Evolutionary conservation across 140 eudicot genomes (phyloP).

Genomic region (Cichorium intybus): DNA sequence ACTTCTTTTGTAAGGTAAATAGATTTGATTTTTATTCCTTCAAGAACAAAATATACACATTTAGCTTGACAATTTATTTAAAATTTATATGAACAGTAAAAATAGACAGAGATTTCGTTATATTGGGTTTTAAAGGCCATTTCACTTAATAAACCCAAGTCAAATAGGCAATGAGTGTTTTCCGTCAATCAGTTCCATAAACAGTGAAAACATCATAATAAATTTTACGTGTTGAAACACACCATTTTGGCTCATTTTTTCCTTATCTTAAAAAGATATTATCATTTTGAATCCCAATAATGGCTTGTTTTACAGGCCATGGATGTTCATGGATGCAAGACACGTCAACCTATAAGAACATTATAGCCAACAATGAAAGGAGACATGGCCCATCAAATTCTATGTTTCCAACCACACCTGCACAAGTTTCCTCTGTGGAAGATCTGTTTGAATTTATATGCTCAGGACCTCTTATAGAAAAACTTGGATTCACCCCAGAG

Average conservation of each 20-base stretch:
- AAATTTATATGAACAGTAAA: too few species aligned
- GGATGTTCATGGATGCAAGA: conserved; percentile 75
- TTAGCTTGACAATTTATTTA: neutral
- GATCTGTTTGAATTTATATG: conserved; percentile 88
- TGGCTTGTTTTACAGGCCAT: conserved; percentile 38
- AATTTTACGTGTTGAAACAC: too few species aligned
- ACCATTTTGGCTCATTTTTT: neutral
- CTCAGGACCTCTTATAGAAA: conserved; percentile 72
- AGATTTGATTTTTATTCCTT: neutral
- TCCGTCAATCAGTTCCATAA: too few species aligned
- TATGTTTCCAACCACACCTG: conserved; percentile 42
- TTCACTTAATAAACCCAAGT: too few species aligned
- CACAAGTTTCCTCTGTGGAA: conserved; percentile 70
- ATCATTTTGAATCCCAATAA: too few species aligned
- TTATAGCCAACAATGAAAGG: conserved; percentile 34
- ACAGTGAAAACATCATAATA: too few species aligned
- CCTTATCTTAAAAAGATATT: neutral
- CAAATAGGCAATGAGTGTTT: too few species aligned
- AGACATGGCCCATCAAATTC: conserved; percentile 48
- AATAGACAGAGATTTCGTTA: too few species aligned
- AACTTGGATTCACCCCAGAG: conserved; percentile 65
- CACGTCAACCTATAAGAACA: conserved; percentile 30
- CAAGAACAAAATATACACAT: neutral
- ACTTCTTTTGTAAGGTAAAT: neutral
- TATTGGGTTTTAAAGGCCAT: too few species aligned